These are phyloP conservation scores for Xylariaceae sp. DNA, from an alignment of 2,329 filamentous ascomycete species.

Conservation along the genomic window DNA sequence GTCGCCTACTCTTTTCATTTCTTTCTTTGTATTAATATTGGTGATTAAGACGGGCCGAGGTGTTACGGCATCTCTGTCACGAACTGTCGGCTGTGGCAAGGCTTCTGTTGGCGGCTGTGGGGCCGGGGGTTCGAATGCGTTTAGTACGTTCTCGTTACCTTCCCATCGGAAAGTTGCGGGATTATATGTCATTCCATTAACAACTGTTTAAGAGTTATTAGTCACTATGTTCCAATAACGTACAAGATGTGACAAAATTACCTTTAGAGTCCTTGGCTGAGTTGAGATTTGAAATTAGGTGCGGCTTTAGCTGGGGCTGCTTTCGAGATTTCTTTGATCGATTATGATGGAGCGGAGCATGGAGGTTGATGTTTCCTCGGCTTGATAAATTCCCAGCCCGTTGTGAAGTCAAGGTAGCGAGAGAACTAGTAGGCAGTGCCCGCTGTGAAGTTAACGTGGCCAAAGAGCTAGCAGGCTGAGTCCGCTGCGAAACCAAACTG, in stretches of 20 bases:
- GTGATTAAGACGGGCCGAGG: constrained; percentile 79
- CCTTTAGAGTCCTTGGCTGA: constrained; percentile 73
- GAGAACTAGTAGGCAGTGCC: constrained; percentile 44
- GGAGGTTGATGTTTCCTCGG: constrained; percentile 45
- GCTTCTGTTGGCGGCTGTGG: constrained; percentile 52
- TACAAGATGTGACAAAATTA: constrained; percentile 41
- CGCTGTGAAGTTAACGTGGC: constrained; percentile 54
- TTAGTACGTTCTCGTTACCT: constrained; percentile 84
- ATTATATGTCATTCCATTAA: constrained; percentile 97
- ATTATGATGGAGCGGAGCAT: constrained; percentile 40
- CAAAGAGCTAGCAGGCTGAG: constrained; percentile 45
- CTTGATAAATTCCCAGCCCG: constrained; percentile 51
- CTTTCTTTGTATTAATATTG: constrained; percentile 78
- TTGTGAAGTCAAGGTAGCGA: constrained; percentile 53
- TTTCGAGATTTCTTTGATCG: constrained; percentile 56
- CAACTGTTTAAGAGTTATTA: constrained; percentile 46
- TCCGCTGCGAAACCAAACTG: constrained; percentile 51
- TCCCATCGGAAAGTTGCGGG: constrained; percentile 85
- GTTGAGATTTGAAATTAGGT: constrained; percentile 81
- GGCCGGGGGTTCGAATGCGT: constrained; percentile 66
- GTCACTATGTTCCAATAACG: not conserved
- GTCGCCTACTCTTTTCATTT: constrained; percentile 89
- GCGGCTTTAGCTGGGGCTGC: constrained; percentile 66
- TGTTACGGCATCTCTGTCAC: constrained; percentile 56
- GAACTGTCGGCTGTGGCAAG: constrained; percentile 40